Percentiles rank a stretch among this genome's conserved stretches.
Conservation (phyloP, 257 asterid species). For the Nemophila menziesii region DNA sequence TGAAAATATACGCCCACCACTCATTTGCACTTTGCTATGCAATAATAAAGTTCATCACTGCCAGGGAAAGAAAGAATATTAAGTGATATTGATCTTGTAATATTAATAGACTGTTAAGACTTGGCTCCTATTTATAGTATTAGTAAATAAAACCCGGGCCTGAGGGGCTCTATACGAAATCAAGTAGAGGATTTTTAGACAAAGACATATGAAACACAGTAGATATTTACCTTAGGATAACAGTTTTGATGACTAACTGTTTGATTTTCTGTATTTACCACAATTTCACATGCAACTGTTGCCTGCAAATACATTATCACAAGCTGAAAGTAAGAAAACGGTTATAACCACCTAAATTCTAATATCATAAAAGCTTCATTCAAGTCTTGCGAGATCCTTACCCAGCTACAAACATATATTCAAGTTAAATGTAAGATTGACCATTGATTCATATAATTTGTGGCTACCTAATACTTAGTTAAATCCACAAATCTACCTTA, state of each 20-base stretch:
- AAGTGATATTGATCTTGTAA: background rate
- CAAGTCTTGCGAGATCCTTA: no score
- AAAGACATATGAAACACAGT: background rate
- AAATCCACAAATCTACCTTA: no score
- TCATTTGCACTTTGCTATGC: background rate
- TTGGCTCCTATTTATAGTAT: no score
- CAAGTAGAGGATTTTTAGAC: no score
- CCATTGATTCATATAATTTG: no score
- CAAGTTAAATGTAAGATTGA: no score
- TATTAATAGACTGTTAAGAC: no score
- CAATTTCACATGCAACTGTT: conserved; percentile 30
- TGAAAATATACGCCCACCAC: background rate
- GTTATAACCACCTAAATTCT: background rate
- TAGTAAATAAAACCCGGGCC: no score
- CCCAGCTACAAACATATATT: no score
- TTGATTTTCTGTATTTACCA: conserved; percentile 22
- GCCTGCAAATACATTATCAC: conserved; percentile 17
- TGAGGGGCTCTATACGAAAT: no score
- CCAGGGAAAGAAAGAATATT: background rate
- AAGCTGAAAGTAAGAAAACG: background rate
- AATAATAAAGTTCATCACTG: background rate
- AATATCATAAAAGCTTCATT: background rate
- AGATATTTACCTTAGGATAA: conserved; percentile 30
- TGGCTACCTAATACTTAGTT: no score
- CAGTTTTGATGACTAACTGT: conserved; percentile 31